These are phyloP conservation scores for Colletotrichum echinochloae DNA, from an alignment of 2,329 filamentous ascomycete species.

Conservation along the genomic window DNA sequence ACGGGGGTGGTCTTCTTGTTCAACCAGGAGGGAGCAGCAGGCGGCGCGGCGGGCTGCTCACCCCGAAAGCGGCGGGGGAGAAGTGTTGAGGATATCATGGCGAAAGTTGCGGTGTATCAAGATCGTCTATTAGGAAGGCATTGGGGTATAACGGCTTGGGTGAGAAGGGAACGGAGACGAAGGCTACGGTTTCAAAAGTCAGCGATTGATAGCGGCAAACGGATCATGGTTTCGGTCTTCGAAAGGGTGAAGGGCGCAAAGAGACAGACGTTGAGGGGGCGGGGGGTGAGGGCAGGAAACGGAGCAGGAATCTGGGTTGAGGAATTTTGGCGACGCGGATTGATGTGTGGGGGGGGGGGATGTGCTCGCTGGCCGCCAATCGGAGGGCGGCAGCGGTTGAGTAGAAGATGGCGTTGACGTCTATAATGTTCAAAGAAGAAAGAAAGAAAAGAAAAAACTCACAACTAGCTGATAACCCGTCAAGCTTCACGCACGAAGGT, in stretches of 20 bases:
- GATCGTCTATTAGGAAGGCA: conserved; percentile 33
- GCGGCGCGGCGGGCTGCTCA: conserved; percentile 61
- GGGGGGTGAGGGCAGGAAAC: no score
- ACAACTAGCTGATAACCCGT: conserved; percentile 4
- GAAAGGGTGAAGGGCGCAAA: conserved; percentile 5
- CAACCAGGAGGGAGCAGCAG: conserved; percentile 65
- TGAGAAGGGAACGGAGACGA: conserved; percentile 1
- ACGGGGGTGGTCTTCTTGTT: conserved; percentile 77
- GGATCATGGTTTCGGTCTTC: no score
- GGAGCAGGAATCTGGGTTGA: conserved; percentile 26
- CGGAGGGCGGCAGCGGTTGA: conserved; percentile 23
- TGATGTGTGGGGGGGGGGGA: conserved; percentile 14
- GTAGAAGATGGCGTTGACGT: conserved; percentile 34
- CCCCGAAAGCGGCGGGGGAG: conserved; percentile 73
- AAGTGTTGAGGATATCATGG: conserved; percentile 67
- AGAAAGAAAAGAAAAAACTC: no score
- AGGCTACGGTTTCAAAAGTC: conserved; percentile 7
- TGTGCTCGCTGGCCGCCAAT: conserved; percentile 30
- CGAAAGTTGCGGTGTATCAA: conserved; percentile 37
- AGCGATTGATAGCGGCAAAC: conserved; percentile 24
- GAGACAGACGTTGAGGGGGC: background rate
- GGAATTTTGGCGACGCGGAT: conserved; percentile 30
- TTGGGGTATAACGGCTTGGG: conserved; percentile 25
- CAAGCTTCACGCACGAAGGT: conserved; percentile 2
- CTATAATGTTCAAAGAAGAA: conserved; percentile 13